Conservation (phyloP, 495 filamentous ascomycete species). For the Daldinia vernicosa region DNA sequence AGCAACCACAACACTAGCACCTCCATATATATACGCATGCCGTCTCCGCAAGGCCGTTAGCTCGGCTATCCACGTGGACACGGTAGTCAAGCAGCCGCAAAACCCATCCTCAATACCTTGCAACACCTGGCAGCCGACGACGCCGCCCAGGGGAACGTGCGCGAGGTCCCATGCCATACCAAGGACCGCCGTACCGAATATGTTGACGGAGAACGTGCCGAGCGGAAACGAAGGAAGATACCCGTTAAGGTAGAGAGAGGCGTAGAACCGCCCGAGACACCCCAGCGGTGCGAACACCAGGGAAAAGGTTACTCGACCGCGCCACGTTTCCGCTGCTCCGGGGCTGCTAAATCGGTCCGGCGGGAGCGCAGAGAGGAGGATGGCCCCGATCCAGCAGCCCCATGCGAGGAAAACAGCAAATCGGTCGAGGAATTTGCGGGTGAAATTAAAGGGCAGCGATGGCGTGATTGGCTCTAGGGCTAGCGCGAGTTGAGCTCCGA, state of each 20-base stretch:
- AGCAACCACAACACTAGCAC: constrained; percentile 68
- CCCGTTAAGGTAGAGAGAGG: constrained; percentile 72
- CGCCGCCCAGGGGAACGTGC: constrained; percentile 62
- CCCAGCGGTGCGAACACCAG: constrained; percentile 88
- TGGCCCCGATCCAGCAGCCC: constrained; percentile 80
- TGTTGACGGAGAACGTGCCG: constrained; percentile 88
- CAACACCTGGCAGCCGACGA: constrained; percentile 78
- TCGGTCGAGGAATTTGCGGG: constrained; percentile 70
- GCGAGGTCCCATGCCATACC: constrained; percentile 79
- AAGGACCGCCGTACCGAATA: constrained; percentile 72
- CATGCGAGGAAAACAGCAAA: constrained; percentile 68
- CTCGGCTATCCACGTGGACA: constrained; percentile 93
- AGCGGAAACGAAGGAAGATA: constrained; percentile 77
- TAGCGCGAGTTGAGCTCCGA: constrained; percentile 82
- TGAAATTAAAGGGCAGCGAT: constrained; percentile 64
- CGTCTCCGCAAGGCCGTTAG: constrained; percentile 70
- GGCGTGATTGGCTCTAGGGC: constrained; percentile 65
- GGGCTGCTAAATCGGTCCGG: constrained; percentile 64
- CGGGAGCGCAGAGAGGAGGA: constrained; percentile 77
- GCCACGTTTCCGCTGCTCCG: constrained; percentile 68
- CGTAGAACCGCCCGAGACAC: constrained; percentile 77
- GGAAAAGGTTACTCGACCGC: constrained; percentile 76
- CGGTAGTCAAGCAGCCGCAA: constrained; percentile 87
- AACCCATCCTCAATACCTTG: constrained; percentile 90
- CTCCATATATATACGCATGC: constrained; percentile 81